Conservation (phyloP, 2,329 filamentous ascomycete species). For the Talaromyces piceae region DNA sequence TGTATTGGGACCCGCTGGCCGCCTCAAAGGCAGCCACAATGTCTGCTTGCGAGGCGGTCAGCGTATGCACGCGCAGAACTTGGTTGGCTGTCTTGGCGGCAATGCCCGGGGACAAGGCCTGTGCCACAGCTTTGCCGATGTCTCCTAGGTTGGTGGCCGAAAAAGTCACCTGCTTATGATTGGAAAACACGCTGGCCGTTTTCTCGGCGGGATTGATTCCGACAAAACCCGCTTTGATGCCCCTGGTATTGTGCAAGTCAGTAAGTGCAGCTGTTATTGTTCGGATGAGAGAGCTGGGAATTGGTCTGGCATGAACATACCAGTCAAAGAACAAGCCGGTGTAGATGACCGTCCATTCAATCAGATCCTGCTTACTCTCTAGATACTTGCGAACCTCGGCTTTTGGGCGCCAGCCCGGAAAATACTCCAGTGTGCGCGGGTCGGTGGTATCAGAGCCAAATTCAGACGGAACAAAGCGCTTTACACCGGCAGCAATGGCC, state of each 20-base stretch:
- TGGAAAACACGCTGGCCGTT: conserved; percentile 19
- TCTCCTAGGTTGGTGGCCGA: conserved; percentile 14
- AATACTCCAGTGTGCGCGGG: conserved; percentile 3
- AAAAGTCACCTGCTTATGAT: conserved; percentile 14
- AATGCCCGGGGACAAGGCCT: conserved; percentile 12
- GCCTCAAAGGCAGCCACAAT: conserved; percentile 11
- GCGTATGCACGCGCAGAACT: conserved; percentile 8
- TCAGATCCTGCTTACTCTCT: conserved; percentile 13
- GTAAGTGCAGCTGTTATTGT: no score
- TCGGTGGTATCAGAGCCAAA: conserved; percentile 10
- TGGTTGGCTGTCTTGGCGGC: conserved; percentile 12
- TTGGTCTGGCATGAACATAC: no score
- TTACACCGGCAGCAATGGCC: conserved; percentile 52
- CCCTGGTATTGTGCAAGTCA: no score
- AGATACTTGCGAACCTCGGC: conserved; percentile 11
- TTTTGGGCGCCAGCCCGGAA: conserved; percentile 10
- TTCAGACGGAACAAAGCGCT: conserved; percentile 27
- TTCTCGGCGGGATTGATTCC: conserved; percentile 24
- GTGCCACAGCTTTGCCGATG: conserved; percentile 15
- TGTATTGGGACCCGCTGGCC: conserved; percentile 10
- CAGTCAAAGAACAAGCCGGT: conserved; percentile 12
- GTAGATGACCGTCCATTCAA: conserved; percentile 12
- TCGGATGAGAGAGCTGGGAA: no score
- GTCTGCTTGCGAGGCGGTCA: conserved; percentile 4
- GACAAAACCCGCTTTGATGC: conserved; percentile 19